Evolutionary conservation across 2,329 filamentous ascomycete species (phyloP).

Genomic region (Calonectria hongkongensis): DNA sequence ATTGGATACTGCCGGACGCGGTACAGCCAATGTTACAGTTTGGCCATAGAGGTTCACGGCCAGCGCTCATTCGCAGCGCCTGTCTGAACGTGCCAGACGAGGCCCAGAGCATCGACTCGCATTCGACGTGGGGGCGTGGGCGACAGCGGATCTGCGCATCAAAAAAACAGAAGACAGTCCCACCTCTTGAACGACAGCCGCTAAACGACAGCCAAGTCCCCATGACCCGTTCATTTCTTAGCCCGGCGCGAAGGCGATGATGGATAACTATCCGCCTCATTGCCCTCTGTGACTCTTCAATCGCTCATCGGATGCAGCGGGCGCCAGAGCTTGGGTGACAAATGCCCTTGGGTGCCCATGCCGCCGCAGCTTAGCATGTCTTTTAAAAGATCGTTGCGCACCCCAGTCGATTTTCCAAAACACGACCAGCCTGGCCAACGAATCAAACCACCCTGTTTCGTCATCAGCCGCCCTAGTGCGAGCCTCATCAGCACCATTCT

Average conservation of each 20-base stretch:
- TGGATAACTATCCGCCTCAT: background rate
- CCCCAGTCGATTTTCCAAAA: conserved; percentile 18
- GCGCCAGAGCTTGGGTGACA: background rate
- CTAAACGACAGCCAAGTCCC: background rate
- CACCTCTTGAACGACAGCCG: conserved; percentile 7
- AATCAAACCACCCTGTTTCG: conserved; percentile 49
- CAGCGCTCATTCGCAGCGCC: background rate
- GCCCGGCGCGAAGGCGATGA: background rate
- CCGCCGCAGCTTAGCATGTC: conserved; percentile 6
- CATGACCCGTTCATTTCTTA: conserved; percentile 12
- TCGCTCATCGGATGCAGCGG: conserved; percentile 24
- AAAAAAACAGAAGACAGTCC: conserved; percentile 15
- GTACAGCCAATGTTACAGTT: conserved; percentile 15
- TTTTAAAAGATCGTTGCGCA: conserved; percentile 21
- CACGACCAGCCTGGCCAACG: conserved; percentile 35
- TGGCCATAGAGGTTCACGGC: conserved; percentile 18
- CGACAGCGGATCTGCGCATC: background rate
- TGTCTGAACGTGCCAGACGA: conserved; percentile 1
- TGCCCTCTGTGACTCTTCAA: background rate
- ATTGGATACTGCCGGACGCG: conserved; percentile 13
- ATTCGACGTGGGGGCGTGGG: conserved; percentile 15
- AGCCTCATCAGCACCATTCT: conserved; percentile 30
- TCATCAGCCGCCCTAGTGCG: conserved; percentile 43
- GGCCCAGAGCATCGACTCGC: conserved; percentile 1
- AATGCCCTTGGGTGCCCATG: conserved; percentile 4